Conservation (phyloP, 257 asterid species). For the Nicotiana undulata region DNA sequence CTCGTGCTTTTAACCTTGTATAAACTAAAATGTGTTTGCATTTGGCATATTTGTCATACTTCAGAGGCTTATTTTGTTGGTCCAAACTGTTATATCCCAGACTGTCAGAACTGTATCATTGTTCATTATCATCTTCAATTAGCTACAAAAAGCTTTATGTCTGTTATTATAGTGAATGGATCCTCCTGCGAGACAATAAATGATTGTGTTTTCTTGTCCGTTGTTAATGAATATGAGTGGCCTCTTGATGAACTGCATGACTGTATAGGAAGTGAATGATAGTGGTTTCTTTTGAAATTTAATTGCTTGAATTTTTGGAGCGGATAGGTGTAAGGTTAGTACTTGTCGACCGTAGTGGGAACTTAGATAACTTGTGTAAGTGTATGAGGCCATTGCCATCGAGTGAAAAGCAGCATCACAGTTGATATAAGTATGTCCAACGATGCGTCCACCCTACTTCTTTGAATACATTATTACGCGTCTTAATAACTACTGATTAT, state of each 20-base stretch:
- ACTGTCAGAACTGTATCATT: neutral
- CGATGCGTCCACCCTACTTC: neutral
- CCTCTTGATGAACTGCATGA: neutral
- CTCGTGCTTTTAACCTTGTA: neutral
- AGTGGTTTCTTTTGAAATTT: neutral
- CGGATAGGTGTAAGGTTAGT: neutral
- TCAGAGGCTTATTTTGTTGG: neutral
- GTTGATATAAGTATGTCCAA: neutral
- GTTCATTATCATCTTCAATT: neutral
- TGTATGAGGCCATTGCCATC: neutral
- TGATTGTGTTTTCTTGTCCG: neutral
- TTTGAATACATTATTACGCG: neutral
- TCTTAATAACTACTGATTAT: neutral
- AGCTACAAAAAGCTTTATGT: neutral
- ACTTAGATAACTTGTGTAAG: neutral
- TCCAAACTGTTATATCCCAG: neutral
- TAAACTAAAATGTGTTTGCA: neutral
- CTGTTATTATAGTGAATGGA: neutral
- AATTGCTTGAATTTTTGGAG: neutral
- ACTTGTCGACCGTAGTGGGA: neutral
- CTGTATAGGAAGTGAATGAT: neutral
- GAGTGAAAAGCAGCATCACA: neutral
- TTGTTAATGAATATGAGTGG: neutral
- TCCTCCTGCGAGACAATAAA: neutral
- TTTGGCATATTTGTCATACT: neutral